Evolutionary conservation across 805 yeast genomes (phyloP).

Genomic region (Tetrapisispora fleetii): DNA sequence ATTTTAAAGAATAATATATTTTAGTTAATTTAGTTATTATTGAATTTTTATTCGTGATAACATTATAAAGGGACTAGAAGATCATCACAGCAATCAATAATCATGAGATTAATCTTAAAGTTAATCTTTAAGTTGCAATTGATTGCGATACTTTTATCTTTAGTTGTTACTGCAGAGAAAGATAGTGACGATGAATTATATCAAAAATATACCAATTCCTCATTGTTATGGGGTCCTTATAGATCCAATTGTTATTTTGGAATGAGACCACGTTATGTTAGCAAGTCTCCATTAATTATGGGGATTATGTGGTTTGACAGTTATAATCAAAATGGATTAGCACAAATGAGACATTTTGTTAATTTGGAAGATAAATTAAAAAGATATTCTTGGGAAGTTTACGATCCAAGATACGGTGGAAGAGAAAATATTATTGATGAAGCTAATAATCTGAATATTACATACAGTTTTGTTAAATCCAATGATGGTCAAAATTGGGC

Average conservation of each 20-base stretch:
- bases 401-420: constrained; percentile 86
- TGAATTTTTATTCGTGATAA: too few species aligned
- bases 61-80: background rate
- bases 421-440: constrained; percentile 61
- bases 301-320: constrained; percentile 87
- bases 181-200: constrained; percentile 8
- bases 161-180: background rate
- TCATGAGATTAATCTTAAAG: background rate
- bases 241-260: constrained; percentile 82
- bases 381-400: constrained; percentile 76
- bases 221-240: constrained; percentile 87
- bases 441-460: constrained; percentile 50
- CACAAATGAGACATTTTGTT: constrained; percentile 59
- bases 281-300: constrained; percentile 52
- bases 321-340: constrained; percentile 44
- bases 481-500: constrained; percentile 74
- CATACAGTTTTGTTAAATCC: constrained; percentile 68
- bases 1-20: too few species aligned
- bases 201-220: constrained; percentile 33
- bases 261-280: constrained; percentile 52
- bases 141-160: background rate
- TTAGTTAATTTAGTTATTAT: too few species aligned
- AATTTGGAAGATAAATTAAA: constrained; percentile 61
- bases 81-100: background rate
- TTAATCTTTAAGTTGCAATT: background rate